Base-by-base conservation (phyloP, 805 yeast genomes). In the Yarrowia sp. region DNA sequence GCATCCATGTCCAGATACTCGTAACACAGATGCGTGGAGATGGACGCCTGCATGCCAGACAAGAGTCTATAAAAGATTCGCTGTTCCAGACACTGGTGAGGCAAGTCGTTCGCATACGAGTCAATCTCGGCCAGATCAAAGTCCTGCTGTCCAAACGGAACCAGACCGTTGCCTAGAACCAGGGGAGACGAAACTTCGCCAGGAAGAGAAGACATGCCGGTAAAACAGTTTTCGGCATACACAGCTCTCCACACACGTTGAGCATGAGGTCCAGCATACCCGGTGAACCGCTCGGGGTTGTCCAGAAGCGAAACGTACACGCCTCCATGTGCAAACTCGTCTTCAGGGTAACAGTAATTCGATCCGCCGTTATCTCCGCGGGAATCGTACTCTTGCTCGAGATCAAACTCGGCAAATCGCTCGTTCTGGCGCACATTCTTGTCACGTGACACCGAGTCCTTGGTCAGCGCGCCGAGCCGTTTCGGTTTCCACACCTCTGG, bases 211-310 rank as follows among this genome's bases (percentile, higher is more conserved):
- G 69, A 50, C 56, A 70, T 56, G 41, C 76, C 82, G 8, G 87
- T 87, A 79, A 93, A 93, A 77, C 97, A 92, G 80, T 93, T 93
- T 74, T 95, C 97, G 52, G 86, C 88, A 78, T 95, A 95, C 38
- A 95, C 92, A 72, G 96, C 91, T 49, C 86, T 83, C 99, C 99
- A 95, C 58, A 95, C 91, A 76, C 89, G 92, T 72, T 89, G 87
- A 26, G 97, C 91, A 75, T 95, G 97, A 64, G 88, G 87, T 40
- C 99, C 99, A 41, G 92, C 90, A 75, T 95, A 95, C 0, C 99
- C 99, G 0, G 99, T 96, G 80, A 91, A 95, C 74, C 98, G 83
- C 78, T 95, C 99, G 0, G 97, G 97, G 75, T 96, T 96, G 68
- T 90, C 91, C 22, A 89, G 82, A 69, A 95, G 83, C 74, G 93